phyloP scores from a whole-genome alignment of 768 basidiomycete species.

The Lentinus brumalis region DNA sequence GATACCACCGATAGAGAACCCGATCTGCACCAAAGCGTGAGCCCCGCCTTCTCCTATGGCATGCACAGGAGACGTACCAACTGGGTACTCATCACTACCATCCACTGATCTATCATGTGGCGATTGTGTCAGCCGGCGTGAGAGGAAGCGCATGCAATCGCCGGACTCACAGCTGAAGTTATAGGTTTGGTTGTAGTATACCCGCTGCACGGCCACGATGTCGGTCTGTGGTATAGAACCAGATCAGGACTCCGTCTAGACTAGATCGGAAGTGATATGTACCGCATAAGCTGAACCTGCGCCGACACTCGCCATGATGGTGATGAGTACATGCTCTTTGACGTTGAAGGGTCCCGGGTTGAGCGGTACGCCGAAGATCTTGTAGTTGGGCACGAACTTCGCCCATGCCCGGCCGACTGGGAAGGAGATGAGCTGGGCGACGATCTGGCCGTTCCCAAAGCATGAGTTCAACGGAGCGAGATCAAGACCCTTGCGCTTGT shows the following conservation, averaged over 20 bases:
- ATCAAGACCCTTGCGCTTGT: background rate
- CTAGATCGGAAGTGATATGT: slow-evolving; percentile 9
- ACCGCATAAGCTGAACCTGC: slow-evolving; percentile 45
- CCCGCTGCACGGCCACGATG: slow-evolving; percentile 71
- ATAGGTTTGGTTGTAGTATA: slow-evolving; percentile 62
- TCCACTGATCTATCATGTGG: slow-evolving; percentile 64
- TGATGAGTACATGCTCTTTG: slow-evolving; percentile 52
- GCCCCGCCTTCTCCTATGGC: background rate
- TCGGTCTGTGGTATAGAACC: slow-evolving; percentile 48
- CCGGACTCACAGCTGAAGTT: slow-evolving; percentile 47
- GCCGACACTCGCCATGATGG: slow-evolving; percentile 46
- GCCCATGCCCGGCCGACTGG: slow-evolving; percentile 66
- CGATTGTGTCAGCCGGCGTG: background rate
- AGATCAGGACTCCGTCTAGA: background rate
- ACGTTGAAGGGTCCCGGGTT: slow-evolving; percentile 80
- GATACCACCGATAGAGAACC: slow-evolving; percentile 81
- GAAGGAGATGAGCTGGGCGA: slow-evolving; percentile 72
- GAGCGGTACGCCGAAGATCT: slow-evolving; percentile 58
- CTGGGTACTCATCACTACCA: slow-evolving; percentile 79
- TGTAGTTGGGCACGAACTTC: slow-evolving; percentile 51
- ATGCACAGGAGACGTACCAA: slow-evolving; percentile 50
- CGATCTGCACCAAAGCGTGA: slow-evolving; percentile 54
- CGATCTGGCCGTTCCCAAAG: slow-evolving; percentile 41
- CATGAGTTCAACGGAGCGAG: background rate
- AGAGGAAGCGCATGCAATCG: background rate